phyloP scores from a whole-genome alignment of 495 filamentous ascomycete genomes.

The Talaromyces borbonicus region DNA sequence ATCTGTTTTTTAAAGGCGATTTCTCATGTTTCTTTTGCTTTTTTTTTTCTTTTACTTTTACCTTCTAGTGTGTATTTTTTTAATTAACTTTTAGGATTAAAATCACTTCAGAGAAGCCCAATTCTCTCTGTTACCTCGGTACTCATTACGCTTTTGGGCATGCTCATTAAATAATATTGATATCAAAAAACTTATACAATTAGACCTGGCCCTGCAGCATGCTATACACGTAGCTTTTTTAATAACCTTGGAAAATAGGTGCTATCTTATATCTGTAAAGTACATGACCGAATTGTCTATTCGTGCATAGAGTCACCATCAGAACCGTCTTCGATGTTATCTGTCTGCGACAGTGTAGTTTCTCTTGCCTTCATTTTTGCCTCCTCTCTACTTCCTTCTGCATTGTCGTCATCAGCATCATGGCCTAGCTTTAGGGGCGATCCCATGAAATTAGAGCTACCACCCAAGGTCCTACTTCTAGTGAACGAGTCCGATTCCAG shows the following conservation, averaged over 20 bases:
- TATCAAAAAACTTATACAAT: too few species aligned
- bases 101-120: too few species aligned
- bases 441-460: not conserved
- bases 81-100: not conserved
- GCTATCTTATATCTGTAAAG: too few species aligned
- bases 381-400: not conserved
- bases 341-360: not conserved
- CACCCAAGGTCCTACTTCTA: not conserved
- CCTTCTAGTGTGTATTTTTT: conserved; percentile 1
- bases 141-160: too few species aligned
- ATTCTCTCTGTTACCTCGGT: too few species aligned
- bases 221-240: too few species aligned
- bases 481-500: conserved; percentile 13
- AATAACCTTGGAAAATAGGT: too few species aligned
- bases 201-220: too few species aligned
- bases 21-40: not conserved
- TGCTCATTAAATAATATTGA: too few species aligned
- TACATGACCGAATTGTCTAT: too few species aligned
- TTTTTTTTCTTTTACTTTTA: not conserved
- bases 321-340: not conserved
- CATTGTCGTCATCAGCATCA: not conserved
- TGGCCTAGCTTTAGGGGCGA: not conserved
- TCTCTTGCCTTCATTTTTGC: not conserved
- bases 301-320: too few species aligned
- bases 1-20: conserved; percentile 5